Conservation (phyloP, 768 basidiomycete genomes). For the Holtermannia corniformis region DNA sequence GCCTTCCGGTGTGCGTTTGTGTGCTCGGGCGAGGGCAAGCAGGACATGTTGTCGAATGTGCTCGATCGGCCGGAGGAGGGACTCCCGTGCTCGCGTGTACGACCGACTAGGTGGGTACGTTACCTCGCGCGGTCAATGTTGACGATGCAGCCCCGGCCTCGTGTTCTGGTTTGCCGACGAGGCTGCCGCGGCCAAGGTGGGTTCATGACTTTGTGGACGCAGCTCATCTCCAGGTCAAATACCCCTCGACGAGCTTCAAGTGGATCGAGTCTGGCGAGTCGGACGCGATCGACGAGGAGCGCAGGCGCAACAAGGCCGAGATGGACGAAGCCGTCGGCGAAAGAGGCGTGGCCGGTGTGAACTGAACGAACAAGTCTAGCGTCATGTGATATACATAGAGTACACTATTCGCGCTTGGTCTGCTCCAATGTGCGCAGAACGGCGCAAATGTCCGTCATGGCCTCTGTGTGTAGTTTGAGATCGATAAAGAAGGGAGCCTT, state of each 20-base stretch:
- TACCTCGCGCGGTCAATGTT: too few relatives aligned
- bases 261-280: conserved; percentile 22
- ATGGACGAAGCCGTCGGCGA: neutral
- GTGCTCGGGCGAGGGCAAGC: conserved; percentile 71
- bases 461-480: conserved; percentile 25
- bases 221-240: conserved; percentile 9
- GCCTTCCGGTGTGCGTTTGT: conserved; percentile 75
- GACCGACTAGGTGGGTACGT: conserved; percentile 47
- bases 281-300: neutral
- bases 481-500: conserved; percentile 21
- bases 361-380: neutral
- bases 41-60: conserved; percentile 59
- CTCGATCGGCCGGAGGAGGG: conserved; percentile 70
- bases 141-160: conserved; percentile 67
- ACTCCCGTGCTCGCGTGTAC: conserved; percentile 74
- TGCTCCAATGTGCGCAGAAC: conserved; percentile 9
- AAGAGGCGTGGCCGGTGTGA: neutral
- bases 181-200: conserved; percentile 52
- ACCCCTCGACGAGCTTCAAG: conserved; percentile 32
- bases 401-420: neutral
- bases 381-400: neutral
- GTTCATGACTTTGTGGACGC: neutral
- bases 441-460: conserved; percentile 21
- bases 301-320: neutral
- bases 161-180: conserved; percentile 94